A percentile compares a stretch with the other conserved stretches of the same genome.
Conservation (phyloP, 441 rosid genomes). For the Metrosideros polymorpha region DNA sequence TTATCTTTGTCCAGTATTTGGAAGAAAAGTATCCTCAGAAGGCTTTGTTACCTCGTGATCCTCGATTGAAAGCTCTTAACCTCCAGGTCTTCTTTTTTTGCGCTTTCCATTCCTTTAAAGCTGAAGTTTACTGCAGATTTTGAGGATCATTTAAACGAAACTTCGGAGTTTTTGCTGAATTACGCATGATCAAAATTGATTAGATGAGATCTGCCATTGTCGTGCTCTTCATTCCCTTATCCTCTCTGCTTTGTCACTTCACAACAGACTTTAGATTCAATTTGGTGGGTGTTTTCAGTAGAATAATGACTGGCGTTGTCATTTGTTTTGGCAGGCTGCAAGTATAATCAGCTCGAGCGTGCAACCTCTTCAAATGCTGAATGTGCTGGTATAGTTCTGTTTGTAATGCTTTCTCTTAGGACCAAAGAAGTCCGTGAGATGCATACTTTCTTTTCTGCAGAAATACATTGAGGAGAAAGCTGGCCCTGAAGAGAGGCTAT, state of each 20-base stretch:
- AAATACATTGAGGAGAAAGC: conserved; percentile 28
- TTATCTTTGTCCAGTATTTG: conserved; percentile 29
- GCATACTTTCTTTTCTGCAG: conserved; percentile 8
- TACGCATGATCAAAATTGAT: background rate
- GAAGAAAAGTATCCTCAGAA: conserved; percentile 49
- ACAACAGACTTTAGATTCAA: background rate
- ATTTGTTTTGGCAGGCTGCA: conserved; percentile 25
- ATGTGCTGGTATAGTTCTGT: conserved; percentile 24
- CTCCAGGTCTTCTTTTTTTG: conserved; percentile 27
- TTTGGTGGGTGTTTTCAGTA: background rate
- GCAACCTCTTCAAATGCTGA: conserved; percentile 45
- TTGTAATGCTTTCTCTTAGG: background rate
- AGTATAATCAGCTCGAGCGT: conserved; percentile 37
- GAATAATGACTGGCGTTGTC: background rate
- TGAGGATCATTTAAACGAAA: background rate
- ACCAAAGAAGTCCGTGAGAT: background rate
- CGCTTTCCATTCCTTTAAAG: background rate
- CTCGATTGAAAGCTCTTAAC: conserved; percentile 29
- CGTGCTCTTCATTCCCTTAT: background rate
- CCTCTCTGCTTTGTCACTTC: background rate
- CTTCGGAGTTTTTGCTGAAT: background rate
- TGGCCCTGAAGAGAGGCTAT: conserved; percentile 20
- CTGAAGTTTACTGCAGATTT: background rate
- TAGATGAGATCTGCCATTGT: background rate
- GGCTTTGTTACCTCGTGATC: conserved; percentile 37